These are phyloP conservation scores for Stachybotrys chartarum DNA, from an alignment of 2,329 filamentous ascomycete genomes.

Conservation along the genomic window DNA sequence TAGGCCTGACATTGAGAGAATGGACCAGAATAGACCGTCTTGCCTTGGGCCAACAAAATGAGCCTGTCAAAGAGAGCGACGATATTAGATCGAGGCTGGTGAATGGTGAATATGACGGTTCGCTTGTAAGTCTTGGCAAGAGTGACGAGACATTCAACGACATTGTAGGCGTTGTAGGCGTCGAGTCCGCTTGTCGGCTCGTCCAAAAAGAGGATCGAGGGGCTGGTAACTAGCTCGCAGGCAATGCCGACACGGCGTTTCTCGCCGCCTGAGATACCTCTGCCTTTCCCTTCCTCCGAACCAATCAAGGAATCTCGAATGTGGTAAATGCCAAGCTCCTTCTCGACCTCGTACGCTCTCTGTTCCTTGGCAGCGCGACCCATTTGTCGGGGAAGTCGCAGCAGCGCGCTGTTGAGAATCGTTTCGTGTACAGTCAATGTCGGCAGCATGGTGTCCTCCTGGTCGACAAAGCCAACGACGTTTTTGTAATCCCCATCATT, in stretches of 20 bases:
- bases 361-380: slow-evolving; percentile 81
- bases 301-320: slow-evolving; percentile 95
- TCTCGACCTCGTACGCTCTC: slow-evolving; percentile 85
- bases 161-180: slow-evolving; percentile 96
- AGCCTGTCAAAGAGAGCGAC: slow-evolving; percentile 93
- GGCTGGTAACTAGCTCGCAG: slow-evolving; percentile 94
- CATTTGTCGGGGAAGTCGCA: slow-evolving; percentile 92
- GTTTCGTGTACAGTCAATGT: slow-evolving; percentile 97
- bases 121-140: slow-evolving; percentile 94
- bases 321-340: slow-evolving; percentile 87
- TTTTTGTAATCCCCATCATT: slow-evolving; percentile 78
- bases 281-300: slow-evolving; percentile 87
- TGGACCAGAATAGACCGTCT: slow-evolving; percentile 87
- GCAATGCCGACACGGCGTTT: slow-evolving; percentile 95
- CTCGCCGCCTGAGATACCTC: slow-evolving; percentile 94
- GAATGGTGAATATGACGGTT: slow-evolving; percentile 96
- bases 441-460: slow-evolving; percentile 94
- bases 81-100: slow-evolving; percentile 96
- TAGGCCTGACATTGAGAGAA: slow-evolving; percentile 85
- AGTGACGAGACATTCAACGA: slow-evolving; percentile 90
- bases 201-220: slow-evolving; percentile 93
- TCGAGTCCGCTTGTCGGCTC: slow-evolving; percentile 95
- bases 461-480: slow-evolving; percentile 94
- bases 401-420: slow-evolving; percentile 85
- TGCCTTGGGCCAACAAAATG: slow-evolving; percentile 82